These are phyloP conservation scores for Fragaria iinumae DNA, from an alignment of 306 rosid species.

Conservation along the genomic window DNA sequence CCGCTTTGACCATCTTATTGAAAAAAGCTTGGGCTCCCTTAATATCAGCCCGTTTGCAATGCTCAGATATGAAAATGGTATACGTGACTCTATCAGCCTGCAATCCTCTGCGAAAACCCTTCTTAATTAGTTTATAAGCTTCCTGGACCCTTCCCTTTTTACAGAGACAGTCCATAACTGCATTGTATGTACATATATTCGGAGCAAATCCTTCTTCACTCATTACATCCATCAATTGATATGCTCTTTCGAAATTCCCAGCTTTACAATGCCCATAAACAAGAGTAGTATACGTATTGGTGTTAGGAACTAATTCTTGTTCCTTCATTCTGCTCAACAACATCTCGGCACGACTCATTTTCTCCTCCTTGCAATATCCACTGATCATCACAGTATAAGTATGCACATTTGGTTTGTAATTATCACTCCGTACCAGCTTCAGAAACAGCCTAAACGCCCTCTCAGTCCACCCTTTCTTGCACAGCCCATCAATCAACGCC, in stretches of 20 bases:
- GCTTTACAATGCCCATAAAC: constrained; percentile 71
- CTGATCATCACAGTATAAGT: constrained; percentile 88
- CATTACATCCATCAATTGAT: constrained; percentile 66
- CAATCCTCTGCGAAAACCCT: constrained; percentile 40
- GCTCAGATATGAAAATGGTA: constrained; percentile 72
- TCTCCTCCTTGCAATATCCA: constrained; percentile 74
- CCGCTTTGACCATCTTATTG: constrained; percentile 74
- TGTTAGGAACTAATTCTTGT: constrained; percentile 76
- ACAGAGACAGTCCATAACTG: constrained; percentile 66
- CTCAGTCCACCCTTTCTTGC: constrained; percentile 98
- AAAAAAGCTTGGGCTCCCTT: constrained; percentile 62
- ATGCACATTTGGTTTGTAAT: constrained; percentile 71
- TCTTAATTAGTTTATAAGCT: constrained; percentile 59
- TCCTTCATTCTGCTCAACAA: constrained; percentile 77
- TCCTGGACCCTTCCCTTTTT: constrained; percentile 68
- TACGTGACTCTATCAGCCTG: constrained; percentile 63
- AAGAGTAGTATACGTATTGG: constrained; percentile 71
- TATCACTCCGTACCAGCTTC: constrained; percentile 86
- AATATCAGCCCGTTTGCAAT: constrained; percentile 59
- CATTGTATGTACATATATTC: constrained; percentile 72
- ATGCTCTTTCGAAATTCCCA: constrained; percentile 67
- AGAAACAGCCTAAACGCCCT: constrained; percentile 86
- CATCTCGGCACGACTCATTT: constrained; percentile 84
- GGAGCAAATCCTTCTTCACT: constrained; percentile 63
- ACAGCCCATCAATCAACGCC: constrained; percentile 68